phyloP scores from a whole-genome alignment of 768 basidiomycete genomes.

The Ramaria sp. region DNA sequence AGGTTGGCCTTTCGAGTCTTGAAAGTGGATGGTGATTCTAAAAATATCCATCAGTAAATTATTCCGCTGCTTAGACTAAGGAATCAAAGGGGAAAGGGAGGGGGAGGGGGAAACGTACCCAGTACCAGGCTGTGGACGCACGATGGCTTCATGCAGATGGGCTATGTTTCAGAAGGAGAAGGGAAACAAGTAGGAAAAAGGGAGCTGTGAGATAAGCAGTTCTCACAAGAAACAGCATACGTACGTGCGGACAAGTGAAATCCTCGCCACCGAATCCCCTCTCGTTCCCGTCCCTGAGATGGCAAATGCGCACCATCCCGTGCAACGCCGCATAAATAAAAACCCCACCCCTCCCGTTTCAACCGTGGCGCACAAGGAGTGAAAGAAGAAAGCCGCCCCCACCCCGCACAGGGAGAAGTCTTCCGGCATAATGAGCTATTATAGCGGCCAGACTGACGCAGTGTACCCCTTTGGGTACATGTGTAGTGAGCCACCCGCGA shows the following conservation, averaged over 20 bases:
- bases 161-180: constrained; percentile 10
- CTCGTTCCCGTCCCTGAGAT: background rate
- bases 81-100: too few relatives aligned
- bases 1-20: constrained; percentile 74
- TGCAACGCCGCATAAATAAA: background rate
- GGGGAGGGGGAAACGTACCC: constrained; percentile 33
- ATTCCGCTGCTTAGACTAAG: too few relatives aligned
- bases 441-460: background rate
- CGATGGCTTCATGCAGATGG: constrained; percentile 37
- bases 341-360: too few relatives aligned
- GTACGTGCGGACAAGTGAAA: constrained; percentile 8
- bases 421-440: too few relatives aligned
- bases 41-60: too few relatives aligned
- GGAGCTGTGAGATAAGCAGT: too few relatives aligned
- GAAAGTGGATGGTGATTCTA: constrained; percentile 88
- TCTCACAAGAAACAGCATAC: background rate
- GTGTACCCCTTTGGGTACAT: background rate
- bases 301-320: background rate
- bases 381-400: too few relatives aligned
- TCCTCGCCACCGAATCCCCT: background rate
- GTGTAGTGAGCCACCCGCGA: background rate
- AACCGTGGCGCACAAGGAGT: too few relatives aligned
- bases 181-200: background rate
- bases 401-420: too few relatives aligned
- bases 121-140: constrained; percentile 55